phyloP scores from a whole-genome alignment of 306 rosid species.

The Gillenia trifoliata region DNA sequence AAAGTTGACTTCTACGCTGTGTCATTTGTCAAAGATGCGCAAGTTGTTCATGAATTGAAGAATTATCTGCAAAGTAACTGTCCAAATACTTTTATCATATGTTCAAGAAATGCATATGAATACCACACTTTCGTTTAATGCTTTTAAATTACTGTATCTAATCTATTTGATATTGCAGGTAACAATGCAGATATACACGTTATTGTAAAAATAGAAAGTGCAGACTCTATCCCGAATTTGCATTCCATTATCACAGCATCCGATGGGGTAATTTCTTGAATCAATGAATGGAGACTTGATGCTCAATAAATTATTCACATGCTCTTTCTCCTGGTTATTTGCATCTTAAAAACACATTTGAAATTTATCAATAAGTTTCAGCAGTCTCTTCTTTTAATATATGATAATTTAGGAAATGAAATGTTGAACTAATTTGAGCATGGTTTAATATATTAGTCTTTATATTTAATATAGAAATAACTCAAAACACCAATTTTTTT shows the following conservation, averaged over 20 bases:
- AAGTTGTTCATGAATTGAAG: conserved; percentile 91
- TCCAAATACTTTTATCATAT: background rate
- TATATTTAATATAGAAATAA: background rate
- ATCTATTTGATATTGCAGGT: conserved; percentile 44
- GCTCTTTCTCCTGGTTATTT: conserved; percentile 3
- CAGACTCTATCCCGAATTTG: conserved; percentile 89
- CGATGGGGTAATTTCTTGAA: conserved; percentile 45
- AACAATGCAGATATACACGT: conserved; percentile 84
- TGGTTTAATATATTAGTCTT: too few relatives aligned
- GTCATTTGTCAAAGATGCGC: conserved; percentile 94
- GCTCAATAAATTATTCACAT: background rate
- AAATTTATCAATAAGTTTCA: background rate
- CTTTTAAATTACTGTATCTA: conserved; percentile 5
- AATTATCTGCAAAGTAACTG: conserved; percentile 72
- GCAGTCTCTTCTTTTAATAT: background rate
- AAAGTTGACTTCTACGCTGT: conserved; percentile 98
- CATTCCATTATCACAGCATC: conserved; percentile 85
- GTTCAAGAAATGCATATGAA: background rate
- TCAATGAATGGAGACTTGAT: conserved; percentile 13
- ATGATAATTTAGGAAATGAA: background rate
- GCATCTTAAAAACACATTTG: background rate
- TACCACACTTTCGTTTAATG: conserved; percentile 7
- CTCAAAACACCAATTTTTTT: background rate
- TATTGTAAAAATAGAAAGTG: conserved; percentile 94
- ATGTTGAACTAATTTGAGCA: background rate